Percentiles rank a stretch among this genome's conserved stretches.
These are phyloP conservation scores for Barnettozyma californica DNA, from an alignment of 805 yeast species.

Conservation along the genomic window DNA sequence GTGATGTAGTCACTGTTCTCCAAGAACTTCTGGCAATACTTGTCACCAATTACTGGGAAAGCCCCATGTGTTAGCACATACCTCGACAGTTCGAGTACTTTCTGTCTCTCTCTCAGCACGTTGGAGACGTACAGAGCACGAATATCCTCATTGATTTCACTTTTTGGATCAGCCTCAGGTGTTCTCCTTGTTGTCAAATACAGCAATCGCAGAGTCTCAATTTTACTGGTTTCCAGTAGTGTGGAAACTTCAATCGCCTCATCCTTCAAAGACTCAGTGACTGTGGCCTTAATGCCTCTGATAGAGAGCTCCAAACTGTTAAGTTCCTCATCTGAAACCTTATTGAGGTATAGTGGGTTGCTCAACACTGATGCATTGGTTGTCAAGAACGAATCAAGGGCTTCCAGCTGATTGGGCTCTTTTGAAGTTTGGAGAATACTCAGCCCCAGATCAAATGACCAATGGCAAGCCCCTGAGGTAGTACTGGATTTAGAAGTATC, in stretches of 20 bases:
- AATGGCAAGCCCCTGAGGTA: not conserved
- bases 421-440: constrained; percentile 13
- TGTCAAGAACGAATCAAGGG: constrained; percentile 16
- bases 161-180: constrained; percentile 17
- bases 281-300: constrained; percentile 35
- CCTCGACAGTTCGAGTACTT: constrained; percentile 38
- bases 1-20: constrained; percentile 22
- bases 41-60: constrained; percentile 21
- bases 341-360: constrained; percentile 10
- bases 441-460: constrained; percentile 25
- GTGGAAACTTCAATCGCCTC: constrained; percentile 38
- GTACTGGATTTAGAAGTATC: not conserved
- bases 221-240: constrained; percentile 33
- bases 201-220: constrained; percentile 47
- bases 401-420: constrained; percentile 13
- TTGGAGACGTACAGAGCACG: constrained; percentile 29
- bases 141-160: constrained; percentile 8
- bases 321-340: constrained; percentile 1
- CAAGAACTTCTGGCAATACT: constrained; percentile 18
- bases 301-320: constrained; percentile 29
- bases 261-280: constrained; percentile 30
- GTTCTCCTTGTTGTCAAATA: constrained; percentile 36
- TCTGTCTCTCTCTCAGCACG: constrained; percentile 48
- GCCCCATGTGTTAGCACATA: constrained; percentile 23
- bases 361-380: constrained; percentile 10